Evolutionary conservation across 129 eudicot genomes (phyloP).

Genomic region (Flaveria ramosissima): DNA sequence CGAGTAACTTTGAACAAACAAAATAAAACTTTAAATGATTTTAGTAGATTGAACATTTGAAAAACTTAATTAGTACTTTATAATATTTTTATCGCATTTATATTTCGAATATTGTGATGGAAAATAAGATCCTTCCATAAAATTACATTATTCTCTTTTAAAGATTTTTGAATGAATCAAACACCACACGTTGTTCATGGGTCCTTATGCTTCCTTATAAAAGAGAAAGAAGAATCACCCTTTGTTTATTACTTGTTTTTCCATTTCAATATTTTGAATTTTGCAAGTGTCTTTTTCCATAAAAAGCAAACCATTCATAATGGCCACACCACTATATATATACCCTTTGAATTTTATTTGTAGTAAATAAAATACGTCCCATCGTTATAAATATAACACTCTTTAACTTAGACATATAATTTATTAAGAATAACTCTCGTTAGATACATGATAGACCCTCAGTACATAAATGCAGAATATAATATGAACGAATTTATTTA

Average conservation of each 20-base stretch:
- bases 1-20: too few relatives aligned
- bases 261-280: slow-evolving; percentile 15
- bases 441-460: neutral
- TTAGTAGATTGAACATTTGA: too few relatives aligned
- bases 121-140: slow-evolving; percentile 9
- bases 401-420: neutral
- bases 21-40: too few relatives aligned
- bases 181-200: slow-evolving; percentile 45
- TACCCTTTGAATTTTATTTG: slow-evolving; percentile 17
- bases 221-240: slow-evolving; percentile 37
- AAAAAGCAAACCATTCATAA: slow-evolving; percentile 31
- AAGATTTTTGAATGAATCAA: slow-evolving; percentile 28
- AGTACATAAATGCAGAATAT: neutral
- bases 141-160: slow-evolving; percentile 11
- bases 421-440: neutral
- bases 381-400: slow-evolving; percentile 9
- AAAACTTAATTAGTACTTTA: too few relatives aligned
- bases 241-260: slow-evolving; percentile 28
- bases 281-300: slow-evolving; percentile 29
- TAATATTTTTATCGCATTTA: neutral
- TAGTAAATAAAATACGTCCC: neutral
- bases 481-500: neutral
- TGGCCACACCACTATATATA: slow-evolving; percentile 23
- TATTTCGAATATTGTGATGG: neutral
- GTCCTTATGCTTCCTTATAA: slow-evolving; percentile 41